Conservation (phyloP, 1,284 basidiomycete genomes). For the Irpex lacteus region DNA sequence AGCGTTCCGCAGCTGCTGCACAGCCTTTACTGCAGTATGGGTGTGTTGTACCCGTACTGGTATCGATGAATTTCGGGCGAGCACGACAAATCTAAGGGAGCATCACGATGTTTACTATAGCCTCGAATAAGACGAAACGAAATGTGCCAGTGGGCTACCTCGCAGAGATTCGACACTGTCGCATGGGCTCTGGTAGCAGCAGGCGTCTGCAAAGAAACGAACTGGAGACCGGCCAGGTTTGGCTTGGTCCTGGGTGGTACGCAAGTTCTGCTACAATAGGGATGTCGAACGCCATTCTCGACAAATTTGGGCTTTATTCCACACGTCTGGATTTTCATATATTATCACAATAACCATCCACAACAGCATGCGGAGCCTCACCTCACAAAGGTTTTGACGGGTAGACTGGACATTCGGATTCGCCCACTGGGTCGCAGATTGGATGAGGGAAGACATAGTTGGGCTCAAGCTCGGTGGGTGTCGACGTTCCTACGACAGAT, state of each 20-base stretch:
- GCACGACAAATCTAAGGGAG: conserved; percentile 39
- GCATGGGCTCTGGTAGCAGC: background rate
- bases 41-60: conserved; percentile 33
- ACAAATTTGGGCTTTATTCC: background rate
- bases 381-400: no score
- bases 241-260: background rate
- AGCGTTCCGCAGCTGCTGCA: conserved; percentile 9
- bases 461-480: no score
- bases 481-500: no score
- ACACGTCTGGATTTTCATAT: no score
- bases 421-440: no score
- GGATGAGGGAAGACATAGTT: no score
- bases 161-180: conserved; percentile 11
- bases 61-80: conserved; percentile 49
- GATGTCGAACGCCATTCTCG: background rate
- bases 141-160: conserved; percentile 10
- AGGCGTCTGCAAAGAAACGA: background rate
- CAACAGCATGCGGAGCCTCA: no score
- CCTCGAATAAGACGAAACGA: no score
- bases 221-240: background rate
- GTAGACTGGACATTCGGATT: no score
- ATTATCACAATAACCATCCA: no score
- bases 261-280: background rate
- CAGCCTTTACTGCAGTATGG: conserved; percentile 36
- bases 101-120: background rate